These are phyloP conservation scores for Aschersonia sp. DNA, from an alignment of 2,329 filamentous ascomycete genomes.

Conservation along the genomic window DNA sequence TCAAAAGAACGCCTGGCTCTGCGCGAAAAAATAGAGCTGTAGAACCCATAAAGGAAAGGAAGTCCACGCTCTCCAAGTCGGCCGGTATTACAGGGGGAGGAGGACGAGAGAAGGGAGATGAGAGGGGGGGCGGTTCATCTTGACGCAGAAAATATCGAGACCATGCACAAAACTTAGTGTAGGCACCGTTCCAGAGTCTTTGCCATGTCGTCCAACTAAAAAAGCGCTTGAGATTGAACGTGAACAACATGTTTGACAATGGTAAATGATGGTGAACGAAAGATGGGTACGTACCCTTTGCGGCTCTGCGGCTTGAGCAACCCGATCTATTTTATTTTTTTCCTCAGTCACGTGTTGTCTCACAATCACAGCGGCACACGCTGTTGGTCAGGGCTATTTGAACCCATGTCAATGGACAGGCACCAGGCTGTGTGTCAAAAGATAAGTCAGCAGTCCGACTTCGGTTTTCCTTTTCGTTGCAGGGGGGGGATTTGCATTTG, in stretches of 20 bases:
- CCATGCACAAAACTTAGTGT: neutral
- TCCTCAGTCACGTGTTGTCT: too few species aligned
- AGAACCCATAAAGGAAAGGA: conserved; percentile 4
- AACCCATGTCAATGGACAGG: too few species aligned
- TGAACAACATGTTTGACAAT: neutral
- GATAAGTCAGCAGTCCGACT: too few species aligned
- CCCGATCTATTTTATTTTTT: too few species aligned
- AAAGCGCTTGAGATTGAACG: neutral
- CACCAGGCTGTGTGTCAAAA: too few species aligned
- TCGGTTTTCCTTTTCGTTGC: too few species aligned
- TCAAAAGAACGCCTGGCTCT: conserved; percentile 4
- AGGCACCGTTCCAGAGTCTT: neutral
- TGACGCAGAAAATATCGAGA: neutral
- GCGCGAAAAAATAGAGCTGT: conserved; percentile 6
- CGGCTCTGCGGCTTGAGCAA: too few species aligned
- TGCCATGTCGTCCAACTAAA: neutral
- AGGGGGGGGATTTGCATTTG: too few species aligned
- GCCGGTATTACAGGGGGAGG: neutral
- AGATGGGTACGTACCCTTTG: too few species aligned
- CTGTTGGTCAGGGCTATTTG: too few species aligned
- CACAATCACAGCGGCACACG: too few species aligned
- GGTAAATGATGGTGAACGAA: neutral
- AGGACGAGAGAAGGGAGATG: neutral
- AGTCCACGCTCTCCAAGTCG: conserved; percentile 3
- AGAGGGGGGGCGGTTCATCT: neutral